These are phyloP conservation scores for Leccinum sublutescens DNA, from an alignment of 768 basidiomycete genomes.

Conservation along the genomic window DNA sequence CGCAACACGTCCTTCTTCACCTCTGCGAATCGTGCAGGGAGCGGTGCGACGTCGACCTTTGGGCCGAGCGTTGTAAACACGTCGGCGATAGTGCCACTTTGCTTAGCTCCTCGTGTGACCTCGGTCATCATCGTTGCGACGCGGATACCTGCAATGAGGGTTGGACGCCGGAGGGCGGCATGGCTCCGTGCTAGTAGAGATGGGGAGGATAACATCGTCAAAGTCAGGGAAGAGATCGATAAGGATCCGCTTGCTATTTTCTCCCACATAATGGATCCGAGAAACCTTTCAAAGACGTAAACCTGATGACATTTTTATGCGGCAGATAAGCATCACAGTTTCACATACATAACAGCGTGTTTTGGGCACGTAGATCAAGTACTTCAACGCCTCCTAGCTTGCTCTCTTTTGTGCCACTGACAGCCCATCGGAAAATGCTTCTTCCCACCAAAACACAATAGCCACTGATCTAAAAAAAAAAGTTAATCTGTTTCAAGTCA, in stretches of 20 bases:
- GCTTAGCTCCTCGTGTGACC: slow-evolving; percentile 14
- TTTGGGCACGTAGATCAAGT: too few species aligned
- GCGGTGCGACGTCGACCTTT: slow-evolving; percentile 34
- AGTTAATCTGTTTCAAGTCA: too few species aligned
- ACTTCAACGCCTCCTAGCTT: too few species aligned
- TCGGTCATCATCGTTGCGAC: slow-evolving; percentile 13
- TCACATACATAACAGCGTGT: too few species aligned
- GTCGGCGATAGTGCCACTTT: slow-evolving; percentile 42
- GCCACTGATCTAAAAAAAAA: too few species aligned
- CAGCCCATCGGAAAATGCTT: too few species aligned
- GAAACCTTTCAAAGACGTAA: not conserved
- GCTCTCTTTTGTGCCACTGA: too few species aligned
- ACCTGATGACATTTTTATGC: too few species aligned
- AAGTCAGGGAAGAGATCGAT: not conserved
- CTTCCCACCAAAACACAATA: too few species aligned
- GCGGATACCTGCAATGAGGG: not conserved
- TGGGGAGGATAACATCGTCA: not conserved
- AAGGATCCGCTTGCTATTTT: not conserved
- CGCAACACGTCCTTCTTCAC: slow-evolving; percentile 57
- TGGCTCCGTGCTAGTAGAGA: not conserved
- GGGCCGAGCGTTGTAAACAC: slow-evolving; percentile 46
- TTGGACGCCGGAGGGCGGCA: not conserved
- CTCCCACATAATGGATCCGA: too few species aligned
- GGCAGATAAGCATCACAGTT: too few species aligned
- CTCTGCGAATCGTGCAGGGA: slow-evolving; percentile 57